Base-by-base conservation (phyloP, 306 rosid species). In the Abrus pulchellus region DNA sequence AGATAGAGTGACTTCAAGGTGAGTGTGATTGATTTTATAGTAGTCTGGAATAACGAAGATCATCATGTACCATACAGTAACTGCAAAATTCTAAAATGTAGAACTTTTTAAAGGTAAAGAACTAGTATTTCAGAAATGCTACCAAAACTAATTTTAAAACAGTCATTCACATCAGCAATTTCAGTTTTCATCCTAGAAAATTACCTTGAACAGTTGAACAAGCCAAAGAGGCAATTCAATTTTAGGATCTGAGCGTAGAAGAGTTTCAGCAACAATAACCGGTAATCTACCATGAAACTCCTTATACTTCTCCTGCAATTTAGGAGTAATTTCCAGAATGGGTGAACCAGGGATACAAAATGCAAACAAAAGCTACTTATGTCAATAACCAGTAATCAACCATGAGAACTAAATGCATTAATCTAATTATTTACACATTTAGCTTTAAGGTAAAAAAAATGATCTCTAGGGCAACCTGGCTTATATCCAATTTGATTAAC, bases 141-240 rank as follows among this genome's bases (percentile, higher is more conserved):
- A 53, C 1, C 13, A 33, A 78, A 5, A 73, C 38, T n/a, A 0
- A 45, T 29, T 65, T 70, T 44, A 3, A 65, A 59, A 72, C 63
- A 48, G 5, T 62, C 11, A 83, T 20, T 20, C 53, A 47, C n/a
- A 70, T 38, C 13, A 36, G 14, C 2, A 44, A 60, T 57, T 65
- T 50, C 74, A 56, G 48, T 63, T 78, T 32, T 73, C 76, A 40
- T 29, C 12, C 65, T 50, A 68, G 77, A 80, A 64, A 78, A 85
- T 87, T 89, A 94, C 99, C 99, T 91, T 95, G 83, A 95, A 95
- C 84, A 93, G 81, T 14, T 87, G 94, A 83, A 95, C 92, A 43
- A 95, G 88, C 99, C 99, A 95, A 69, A 90, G 91, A 72, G 98
- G 99, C 91, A 95, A 79, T 80, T 93, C 98, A 32, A 95, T 90